Percentiles rank a stretch among this genome's conserved stretches.
These are phyloP conservation scores for Amanita polypyramis DNA, from an alignment of 768 basidiomycete species.

Conservation along the genomic window DNA sequence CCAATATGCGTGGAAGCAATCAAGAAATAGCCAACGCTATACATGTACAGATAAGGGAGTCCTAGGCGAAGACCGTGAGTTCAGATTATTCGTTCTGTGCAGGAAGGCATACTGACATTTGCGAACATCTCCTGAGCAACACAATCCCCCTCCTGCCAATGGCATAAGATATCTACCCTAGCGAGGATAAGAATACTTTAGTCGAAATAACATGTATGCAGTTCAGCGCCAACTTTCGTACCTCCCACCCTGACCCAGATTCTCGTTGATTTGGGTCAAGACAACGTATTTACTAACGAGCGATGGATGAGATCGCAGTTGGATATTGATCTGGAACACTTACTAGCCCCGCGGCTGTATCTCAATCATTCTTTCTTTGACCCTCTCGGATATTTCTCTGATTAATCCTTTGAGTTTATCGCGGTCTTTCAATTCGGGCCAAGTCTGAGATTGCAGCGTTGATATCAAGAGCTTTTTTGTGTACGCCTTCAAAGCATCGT, in stretches of 20 bases:
- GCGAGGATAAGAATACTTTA: background rate
- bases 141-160: conserved; percentile 81
- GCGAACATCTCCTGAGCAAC: conserved; percentile 71
- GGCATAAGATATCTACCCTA: conserved; percentile 75
- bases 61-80: conserved; percentile 31
- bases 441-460: conserved; percentile 51
- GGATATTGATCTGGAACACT: conserved; percentile 22
- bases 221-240: conserved; percentile 20
- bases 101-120: conserved; percentile 43
- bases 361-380: conserved; percentile 80
- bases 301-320: conserved; percentile 5
- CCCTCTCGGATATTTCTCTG: conserved; percentile 74
- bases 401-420: conserved; percentile 69
- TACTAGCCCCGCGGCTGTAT: conserved; percentile 78
- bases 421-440: conserved; percentile 60
- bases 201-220: background rate
- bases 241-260: conserved; percentile 79
- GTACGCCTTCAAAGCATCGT: conserved; percentile 63
- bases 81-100: conserved; percentile 9
- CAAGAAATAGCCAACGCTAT: conserved; percentile 37
- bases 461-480: conserved; percentile 73
- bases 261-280: conserved; percentile 77
- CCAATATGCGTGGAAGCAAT: conserved; percentile 3
- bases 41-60: conserved; percentile 46
- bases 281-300: conserved; percentile 72